Base-by-base conservation (phyloP, 2,329 filamentous ascomycete genomes). In the Aspergillus sp. region DNA sequence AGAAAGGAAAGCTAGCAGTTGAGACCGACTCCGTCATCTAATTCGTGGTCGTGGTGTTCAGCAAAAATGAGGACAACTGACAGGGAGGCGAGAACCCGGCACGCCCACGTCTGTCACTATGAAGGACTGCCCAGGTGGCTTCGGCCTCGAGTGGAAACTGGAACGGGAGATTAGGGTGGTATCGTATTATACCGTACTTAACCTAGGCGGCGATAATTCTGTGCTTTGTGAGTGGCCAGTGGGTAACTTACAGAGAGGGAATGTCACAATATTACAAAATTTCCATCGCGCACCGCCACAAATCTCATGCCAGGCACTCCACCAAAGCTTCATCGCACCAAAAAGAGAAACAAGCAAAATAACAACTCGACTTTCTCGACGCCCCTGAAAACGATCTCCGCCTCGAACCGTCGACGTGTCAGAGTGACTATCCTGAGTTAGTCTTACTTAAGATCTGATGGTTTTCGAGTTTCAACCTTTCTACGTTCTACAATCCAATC, bases 231-330 rank as follows among this genome's bases (percentile, higher is more conserved):
- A 57, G 24, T 53, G 49, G 55, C 35, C 43, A 21, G 14, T 44
- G 37, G 53, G 17, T 49, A 43, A 50, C 35, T 44, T n/a, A 40
- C 9, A 17, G 4, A 21, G 37, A 31, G 19, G 6, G n/a, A 17
- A 14, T 33, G n/a, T 52, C 41, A 58, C 56, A 44, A 40, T 56
- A 60, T 45, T 56, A 56, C 47, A 39, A 9, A 15, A 14, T 17
- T 6, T 21, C 46, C 50, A 46, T 57, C 56, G 37, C 21, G 62
- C 61, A 66, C 62, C 64, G 64, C 64, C 64, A 65, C 62, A 57
- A 35, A 35, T 51, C 17, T 39, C 37, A 46, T 54, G 33, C 48
- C 46, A 56, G 52, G 47, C 54, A 52, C 58, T 66, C 64, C 64
- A 66, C 60, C 44, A 27, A 43, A 65, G 63, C 63, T 66, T 63